Evolutionary conservation across 805 yeast species (phyloP).

Genomic region (Scheffersomyces spartinae): DNA sequence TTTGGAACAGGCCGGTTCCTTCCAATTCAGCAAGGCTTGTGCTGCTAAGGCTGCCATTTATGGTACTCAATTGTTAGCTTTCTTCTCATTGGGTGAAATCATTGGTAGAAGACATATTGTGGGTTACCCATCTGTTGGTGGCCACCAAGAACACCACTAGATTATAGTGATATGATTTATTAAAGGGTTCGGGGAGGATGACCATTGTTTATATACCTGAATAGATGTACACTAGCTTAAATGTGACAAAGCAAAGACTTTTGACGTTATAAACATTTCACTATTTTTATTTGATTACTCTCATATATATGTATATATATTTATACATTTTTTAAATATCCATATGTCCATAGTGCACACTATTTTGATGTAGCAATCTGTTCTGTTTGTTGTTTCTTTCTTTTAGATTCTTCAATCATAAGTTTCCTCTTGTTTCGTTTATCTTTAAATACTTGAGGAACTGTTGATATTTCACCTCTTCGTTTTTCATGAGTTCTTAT

Average conservation of each 20-base stretch:
- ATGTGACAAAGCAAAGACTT: no score
- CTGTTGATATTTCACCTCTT: conserved; percentile 75
- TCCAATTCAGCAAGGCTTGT: conserved; percentile 42
- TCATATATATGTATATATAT: no score
- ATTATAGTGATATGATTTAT: no score
- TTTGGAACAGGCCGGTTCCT: conserved; percentile 31
- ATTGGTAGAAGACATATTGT: conserved; percentile 90
- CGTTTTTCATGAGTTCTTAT: conserved; percentile 47
- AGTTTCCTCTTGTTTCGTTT: conserved; percentile 53
- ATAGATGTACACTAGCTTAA: no score
- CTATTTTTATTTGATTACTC: no score
- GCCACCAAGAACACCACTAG: no score
- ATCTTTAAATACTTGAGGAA: conserved; percentile 54
- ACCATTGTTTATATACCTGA: no score
- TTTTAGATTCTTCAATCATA: conserved; percentile 70
- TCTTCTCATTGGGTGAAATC: conserved; percentile 91
- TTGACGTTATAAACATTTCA: no score
- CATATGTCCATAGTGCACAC: no score
- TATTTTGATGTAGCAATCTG: no score
- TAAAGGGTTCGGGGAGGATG: no score
- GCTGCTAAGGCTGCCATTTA: conserved; percentile 59
- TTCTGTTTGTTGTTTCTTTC: conserved; percentile 28
- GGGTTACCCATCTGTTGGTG: conserved; percentile 68
- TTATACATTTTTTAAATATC: no score
- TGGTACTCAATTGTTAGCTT: conserved; percentile 77